These are phyloP conservation scores for Ophiostoma ulmi DNA, from an alignment of 2,329 filamentous ascomycete genomes.

Conservation along the genomic window DNA sequence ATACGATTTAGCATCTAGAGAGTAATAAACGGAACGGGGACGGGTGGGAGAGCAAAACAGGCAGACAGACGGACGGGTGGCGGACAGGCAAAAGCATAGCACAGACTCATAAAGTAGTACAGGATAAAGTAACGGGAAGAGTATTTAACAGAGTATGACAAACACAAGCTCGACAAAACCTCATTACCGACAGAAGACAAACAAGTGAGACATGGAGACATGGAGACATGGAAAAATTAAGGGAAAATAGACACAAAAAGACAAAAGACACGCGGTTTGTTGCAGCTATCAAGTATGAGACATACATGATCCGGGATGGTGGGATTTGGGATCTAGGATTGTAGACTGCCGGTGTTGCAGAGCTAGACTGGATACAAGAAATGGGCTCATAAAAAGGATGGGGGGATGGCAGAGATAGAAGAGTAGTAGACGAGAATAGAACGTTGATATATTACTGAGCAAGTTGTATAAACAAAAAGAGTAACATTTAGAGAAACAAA, in stretches of 20 bases:
- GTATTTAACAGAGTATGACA: neutral
- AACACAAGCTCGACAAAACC: neutral
- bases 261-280: neutral
- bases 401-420: neutral
- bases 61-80: neutral
- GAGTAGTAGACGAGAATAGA: neutral
- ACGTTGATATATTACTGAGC: neutral
- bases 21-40: slow-evolving; percentile 1
- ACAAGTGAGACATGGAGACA: neutral
- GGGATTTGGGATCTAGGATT: neutral
- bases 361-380: neutral
- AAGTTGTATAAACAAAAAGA: neutral
- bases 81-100: neutral
- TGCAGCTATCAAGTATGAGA: slow-evolving; percentile 7
- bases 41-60: neutral
- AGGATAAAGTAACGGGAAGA: neutral
- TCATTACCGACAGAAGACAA: neutral
- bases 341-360: neutral
- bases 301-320: neutral
- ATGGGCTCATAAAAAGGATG: neutral
- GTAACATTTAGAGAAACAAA: neutral
- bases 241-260: neutral
- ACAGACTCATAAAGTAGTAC: neutral
- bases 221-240: neutral
- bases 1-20: neutral